A percentile compares a stretch with the other conserved stretches of the same genome.
Conservation (phyloP, 306 rosid species). For the Quercus glauca region DNA sequence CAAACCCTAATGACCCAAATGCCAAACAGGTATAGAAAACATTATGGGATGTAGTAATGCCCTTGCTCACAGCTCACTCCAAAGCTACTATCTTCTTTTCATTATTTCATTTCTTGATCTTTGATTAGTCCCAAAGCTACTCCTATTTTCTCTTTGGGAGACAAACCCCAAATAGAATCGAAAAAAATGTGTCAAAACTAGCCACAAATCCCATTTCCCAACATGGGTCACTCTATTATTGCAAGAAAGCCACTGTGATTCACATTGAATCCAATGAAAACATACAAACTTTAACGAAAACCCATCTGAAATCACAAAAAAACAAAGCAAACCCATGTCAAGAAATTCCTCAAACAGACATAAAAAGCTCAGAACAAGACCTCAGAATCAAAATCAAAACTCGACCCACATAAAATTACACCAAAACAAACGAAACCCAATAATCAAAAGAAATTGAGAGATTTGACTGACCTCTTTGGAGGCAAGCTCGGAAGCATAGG, state of each 20-base stretch:
- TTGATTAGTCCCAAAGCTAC: not conserved
- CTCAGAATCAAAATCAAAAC: not conserved
- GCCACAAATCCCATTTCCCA: not conserved
- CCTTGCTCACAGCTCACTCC: not conserved
- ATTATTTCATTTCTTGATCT: not conserved
- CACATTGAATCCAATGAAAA: not conserved
- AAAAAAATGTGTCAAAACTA: not conserved
- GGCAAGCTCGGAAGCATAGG: slow-evolving; percentile 77
- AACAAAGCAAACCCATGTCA: not conserved
- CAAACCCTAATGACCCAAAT: not conserved
- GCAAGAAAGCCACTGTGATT: not conserved
- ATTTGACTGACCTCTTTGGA: slow-evolving; percentile 66
- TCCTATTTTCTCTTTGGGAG: not conserved
- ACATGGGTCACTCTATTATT: not conserved
- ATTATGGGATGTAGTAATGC: not conserved
- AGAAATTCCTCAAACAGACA: not conserved
- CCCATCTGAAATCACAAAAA: not conserved
- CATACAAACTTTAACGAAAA: not conserved
- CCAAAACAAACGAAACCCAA: not conserved
- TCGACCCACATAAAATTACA: not conserved
- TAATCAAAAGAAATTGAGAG: not conserved
- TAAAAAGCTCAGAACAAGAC: not conserved
- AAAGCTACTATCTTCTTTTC: not conserved
- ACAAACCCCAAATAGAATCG: not conserved
- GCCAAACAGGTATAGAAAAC: not conserved